Percentiles rank a stretch among this genome's conserved stretches.
phyloP scores from a whole-genome alignment of 2,329 filamentous ascomycete genomes.

The Elsinoe arachidis region DNA sequence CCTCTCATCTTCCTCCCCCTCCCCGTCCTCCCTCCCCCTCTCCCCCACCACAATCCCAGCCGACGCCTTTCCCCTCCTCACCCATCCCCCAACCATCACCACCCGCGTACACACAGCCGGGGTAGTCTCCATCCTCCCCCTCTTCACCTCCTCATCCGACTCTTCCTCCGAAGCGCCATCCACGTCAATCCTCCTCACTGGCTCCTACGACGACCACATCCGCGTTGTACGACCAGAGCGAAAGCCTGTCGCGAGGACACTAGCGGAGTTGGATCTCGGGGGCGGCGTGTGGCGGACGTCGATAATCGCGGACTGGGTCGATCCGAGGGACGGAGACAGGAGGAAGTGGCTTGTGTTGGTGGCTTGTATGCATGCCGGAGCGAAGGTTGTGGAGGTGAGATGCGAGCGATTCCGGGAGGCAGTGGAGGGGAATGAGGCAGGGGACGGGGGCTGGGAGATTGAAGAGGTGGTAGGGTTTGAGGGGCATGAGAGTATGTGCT shows the following conservation, averaged over 20 bases:
- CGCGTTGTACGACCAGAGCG: constrained; percentile 50
- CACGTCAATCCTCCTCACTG: constrained; percentile 58
- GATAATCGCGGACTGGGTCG: constrained; percentile 35
- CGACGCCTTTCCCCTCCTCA: constrained; percentile 56
- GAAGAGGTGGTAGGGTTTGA: constrained; percentile 63
- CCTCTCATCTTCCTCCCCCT: constrained; percentile 22
- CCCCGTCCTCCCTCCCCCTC: constrained; percentile 18
- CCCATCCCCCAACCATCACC: background rate
- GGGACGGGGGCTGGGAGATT: constrained; percentile 48
- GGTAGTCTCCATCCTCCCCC: constrained; percentile 75
- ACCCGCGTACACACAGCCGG: constrained; percentile 63
- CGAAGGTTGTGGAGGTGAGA: constrained; percentile 50
- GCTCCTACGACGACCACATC: constrained; percentile 83
- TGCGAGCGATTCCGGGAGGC: constrained; percentile 22
- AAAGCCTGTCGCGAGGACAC: constrained; percentile 39
- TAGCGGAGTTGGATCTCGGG: constrained; percentile 57
- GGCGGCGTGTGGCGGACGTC: constrained; percentile 87
- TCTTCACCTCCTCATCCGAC: constrained; percentile 39
- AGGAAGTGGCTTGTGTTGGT: constrained; percentile 53
- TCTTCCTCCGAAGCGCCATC: constrained; percentile 20
- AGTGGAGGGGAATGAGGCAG: constrained; percentile 29
- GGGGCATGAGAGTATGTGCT: constrained; percentile 91
- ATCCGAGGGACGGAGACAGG: constrained; percentile 11
- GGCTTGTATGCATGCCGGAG: constrained; percentile 90
- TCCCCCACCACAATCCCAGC: constrained; percentile 26